phyloP scores from a whole-genome alignment of 768 basidiomycete species.

The Mycena amicta region DNA sequence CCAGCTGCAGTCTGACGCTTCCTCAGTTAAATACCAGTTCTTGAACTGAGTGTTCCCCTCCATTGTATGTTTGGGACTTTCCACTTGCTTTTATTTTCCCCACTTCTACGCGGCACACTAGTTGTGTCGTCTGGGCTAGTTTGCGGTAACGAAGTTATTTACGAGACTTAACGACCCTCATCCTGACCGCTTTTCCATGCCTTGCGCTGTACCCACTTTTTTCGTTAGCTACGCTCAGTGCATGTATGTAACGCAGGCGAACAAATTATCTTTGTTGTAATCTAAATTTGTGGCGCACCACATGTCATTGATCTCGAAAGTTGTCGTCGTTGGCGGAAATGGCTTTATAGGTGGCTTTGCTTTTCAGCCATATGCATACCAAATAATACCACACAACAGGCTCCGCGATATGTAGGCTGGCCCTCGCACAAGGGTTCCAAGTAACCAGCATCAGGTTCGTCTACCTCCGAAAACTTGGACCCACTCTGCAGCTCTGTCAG shows the following conservation, averaged over 20 bases:
- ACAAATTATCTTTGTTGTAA: neutral
- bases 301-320: conserved; percentile 15
- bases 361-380: neutral
- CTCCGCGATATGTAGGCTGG: conserved; percentile 90
- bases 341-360: conserved; percentile 81
- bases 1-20: neutral
- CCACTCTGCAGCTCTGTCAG: conserved; percentile 39
- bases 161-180: conserved; percentile 48
- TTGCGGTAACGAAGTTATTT: conserved; percentile 28
- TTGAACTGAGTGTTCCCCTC: neutral
- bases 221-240: neutral
- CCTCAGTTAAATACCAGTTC: conserved; percentile 15
- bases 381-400: conserved; percentile 49
- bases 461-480: neutral
- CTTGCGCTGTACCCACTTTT: neutral
- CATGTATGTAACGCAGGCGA: neutral
- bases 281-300: neutral
- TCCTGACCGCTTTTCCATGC: conserved; percentile 21
- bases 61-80: neutral
- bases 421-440: conserved; percentile 78
- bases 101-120: neutral
- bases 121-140: conserved; percentile 12
- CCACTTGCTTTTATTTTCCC: neutral
- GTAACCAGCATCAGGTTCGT: conserved; percentile 87
- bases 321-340: conserved; percentile 98